phyloP scores from a whole-genome alignment of 2,329 filamentous ascomycete genomes.

The Calonectria pseudoturangicola region DNA sequence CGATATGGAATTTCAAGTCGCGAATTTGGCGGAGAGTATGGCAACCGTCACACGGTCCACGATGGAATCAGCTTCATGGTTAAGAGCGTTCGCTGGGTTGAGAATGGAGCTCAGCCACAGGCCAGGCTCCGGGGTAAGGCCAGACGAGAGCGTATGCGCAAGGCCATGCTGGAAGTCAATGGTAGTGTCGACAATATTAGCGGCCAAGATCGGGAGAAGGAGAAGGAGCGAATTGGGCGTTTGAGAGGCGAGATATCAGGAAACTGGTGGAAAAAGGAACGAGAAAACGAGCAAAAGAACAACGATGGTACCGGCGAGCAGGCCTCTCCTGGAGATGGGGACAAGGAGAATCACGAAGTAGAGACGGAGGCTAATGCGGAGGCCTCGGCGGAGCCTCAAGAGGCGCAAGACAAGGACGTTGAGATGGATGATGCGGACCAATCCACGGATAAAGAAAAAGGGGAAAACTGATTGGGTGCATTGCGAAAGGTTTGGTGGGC shows the following conservation, averaged over 20 bases:
- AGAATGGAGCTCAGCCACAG: slow-evolving; percentile 79
- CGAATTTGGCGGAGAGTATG: slow-evolving; percentile 78
- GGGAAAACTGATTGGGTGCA: slow-evolving; percentile 43
- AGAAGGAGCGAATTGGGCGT: slow-evolving; percentile 51
- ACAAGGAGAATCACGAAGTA: slow-evolving; percentile 68
- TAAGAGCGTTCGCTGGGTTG: slow-evolving; percentile 87
- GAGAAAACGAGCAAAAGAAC: slow-evolving; percentile 52
- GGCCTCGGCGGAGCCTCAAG: slow-evolving; percentile 33
- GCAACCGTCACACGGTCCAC: slow-evolving; percentile 72
- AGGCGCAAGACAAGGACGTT: slow-evolving; percentile 53
- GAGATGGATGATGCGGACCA: slow-evolving; percentile 57
- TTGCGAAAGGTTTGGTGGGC: slow-evolving; percentile 38
- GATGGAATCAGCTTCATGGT: slow-evolving; percentile 95
- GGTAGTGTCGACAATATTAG: slow-evolving; percentile 58
- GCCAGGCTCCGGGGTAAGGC: slow-evolving; percentile 74
- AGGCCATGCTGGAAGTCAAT: slow-evolving; percentile 72
- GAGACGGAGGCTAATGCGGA: slow-evolving; percentile 36
- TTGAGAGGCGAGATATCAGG: slow-evolving; percentile 57
- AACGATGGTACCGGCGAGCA: slow-evolving; percentile 54
- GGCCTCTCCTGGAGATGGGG: slow-evolving; percentile 59
- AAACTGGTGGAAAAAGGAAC: slow-evolving; percentile 59
- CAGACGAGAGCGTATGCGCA: slow-evolving; percentile 73
- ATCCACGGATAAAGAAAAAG: slow-evolving; percentile 41
- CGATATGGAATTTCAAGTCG: slow-evolving; percentile 89
- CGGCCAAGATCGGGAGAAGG: slow-evolving; percentile 51